Base-by-base conservation (phyloP, 1,284 basidiomycete genomes). In the Ustilago vetiveriae region DNA sequence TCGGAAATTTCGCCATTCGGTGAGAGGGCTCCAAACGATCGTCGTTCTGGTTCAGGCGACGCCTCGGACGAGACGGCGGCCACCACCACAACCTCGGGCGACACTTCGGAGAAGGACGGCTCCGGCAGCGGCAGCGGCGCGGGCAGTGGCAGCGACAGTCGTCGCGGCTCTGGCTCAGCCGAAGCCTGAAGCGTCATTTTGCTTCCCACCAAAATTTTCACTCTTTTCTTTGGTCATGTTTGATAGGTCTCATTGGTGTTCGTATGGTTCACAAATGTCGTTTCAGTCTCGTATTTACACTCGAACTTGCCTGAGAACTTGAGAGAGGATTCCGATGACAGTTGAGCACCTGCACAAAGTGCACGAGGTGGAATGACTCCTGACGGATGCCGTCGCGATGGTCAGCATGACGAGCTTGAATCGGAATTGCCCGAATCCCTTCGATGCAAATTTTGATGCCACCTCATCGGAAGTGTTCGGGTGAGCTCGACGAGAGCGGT, bases 101-200 rank as follows among this genome's bases (percentile, higher is more conserved):
- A 63, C 22, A 72, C 69, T 2, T 72, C 69, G 27, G 69, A 72
- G 23, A 72, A 72, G 64, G 69, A 72, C 42, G 62, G 56, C 45
- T 64, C 56, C 10, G 35, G 42, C 21, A 49, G 27, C 51, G 56
- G 51, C 23, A 70, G 62, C 40, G 47, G 59, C 7, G 53, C 49
- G 1, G 54, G 54, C 37, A 64, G 60, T 35, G 51, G 59, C 26
- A 65, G 62, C 49, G 51, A 59, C 21, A 56, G 56, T 38, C 55
- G 69, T 32, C 63, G 69, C 13, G 45, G 35, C 10, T 72, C 67
- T 21, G 58, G 58, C 11, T 63, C 67, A 2, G 62, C 60, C n/a
- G 56, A 65, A 37, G 53, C 54, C 19, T 37, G 19, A 37, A 37
- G 36, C n/a, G 36, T 1, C 19, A 21, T 19, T 19, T 37, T 19